phyloP scores from a whole-genome alignment of 257 asterid genomes.

The Voacanga thouarsii region DNA sequence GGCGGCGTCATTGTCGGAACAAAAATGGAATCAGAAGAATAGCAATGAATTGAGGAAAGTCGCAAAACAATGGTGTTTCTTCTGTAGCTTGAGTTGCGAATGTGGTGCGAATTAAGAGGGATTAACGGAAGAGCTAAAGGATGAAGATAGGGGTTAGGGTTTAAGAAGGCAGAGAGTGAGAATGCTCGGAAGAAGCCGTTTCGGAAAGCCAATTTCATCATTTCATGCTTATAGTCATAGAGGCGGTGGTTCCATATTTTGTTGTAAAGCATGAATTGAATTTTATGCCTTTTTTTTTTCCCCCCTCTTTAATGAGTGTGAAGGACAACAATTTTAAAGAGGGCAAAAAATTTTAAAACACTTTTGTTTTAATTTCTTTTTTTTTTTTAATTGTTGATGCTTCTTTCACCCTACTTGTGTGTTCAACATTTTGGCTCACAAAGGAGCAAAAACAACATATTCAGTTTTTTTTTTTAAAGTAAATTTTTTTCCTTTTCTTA shows the following conservation, averaged over 20 bases:
- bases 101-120: background rate
- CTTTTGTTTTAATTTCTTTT: too few relatives aligned
- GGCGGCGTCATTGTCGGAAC: constrained; percentile 48
- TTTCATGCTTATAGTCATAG: constrained; percentile 17
- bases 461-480: too few relatives aligned
- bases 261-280: too few relatives aligned
- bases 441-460: too few relatives aligned
- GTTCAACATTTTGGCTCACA: too few relatives aligned
- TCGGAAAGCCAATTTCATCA: constrained; percentile 26
- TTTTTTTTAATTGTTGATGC: too few relatives aligned
- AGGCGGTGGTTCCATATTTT: background rate
- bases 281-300: background rate
- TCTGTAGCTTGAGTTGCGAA: background rate
- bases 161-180: constrained; percentile 18
- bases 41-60: constrained; percentile 13
- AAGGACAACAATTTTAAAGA: too few relatives aligned
- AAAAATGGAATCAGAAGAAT: constrained; percentile 16
- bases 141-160: constrained; percentile 30
- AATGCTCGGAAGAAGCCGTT: constrained; percentile 13
- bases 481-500: too few relatives aligned
- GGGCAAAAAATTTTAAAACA: too few relatives aligned
- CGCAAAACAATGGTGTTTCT: constrained; percentile 12
- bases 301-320: background rate
- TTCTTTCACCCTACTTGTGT: too few relatives aligned
- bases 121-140: constrained; percentile 7